phyloP scores from a whole-genome alignment of 2,329 filamentous ascomycete species.

The Colletotrichum graminicola region DNA sequence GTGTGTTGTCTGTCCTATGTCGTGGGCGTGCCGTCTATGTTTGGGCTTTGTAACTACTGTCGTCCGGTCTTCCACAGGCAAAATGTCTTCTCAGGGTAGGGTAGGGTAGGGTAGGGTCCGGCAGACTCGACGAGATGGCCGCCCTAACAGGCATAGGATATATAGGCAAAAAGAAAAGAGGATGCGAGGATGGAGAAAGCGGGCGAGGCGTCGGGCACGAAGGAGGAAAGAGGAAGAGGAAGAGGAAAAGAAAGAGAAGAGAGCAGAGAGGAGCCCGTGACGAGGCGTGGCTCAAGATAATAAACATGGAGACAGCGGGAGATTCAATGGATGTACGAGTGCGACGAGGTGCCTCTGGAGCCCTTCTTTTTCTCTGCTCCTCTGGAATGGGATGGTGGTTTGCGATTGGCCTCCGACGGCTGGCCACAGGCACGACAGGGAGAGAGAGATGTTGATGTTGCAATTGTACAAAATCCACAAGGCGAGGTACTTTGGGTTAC shows the following conservation, averaged over 20 bases:
- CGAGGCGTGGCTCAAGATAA: conserved; percentile 25
- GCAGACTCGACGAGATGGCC: conserved; percentile 3
- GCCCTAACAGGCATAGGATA: not conserved
- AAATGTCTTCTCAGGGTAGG: conserved; percentile 6
- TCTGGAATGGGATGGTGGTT: conserved; percentile 37
- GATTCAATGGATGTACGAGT: conserved; percentile 8
- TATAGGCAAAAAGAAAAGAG: not conserved
- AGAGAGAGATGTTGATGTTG: conserved; percentile 35
- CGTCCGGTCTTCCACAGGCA: conserved; percentile 16
- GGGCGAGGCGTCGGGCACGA: not conserved
- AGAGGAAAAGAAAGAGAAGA: not conserved
- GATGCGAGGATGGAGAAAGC: not conserved
- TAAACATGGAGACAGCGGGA: conserved; percentile 25
- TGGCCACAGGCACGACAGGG: conserved; percentile 41
- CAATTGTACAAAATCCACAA: conserved; percentile 26
- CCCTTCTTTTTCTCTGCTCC: conserved; percentile 21
- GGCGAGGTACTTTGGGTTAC: conserved; percentile 21
- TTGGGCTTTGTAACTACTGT: conserved; percentile 18
- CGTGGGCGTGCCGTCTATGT: conserved; percentile 4
- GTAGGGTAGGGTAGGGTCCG: not conserved
- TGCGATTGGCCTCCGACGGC: conserved; percentile 35
- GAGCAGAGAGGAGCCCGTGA: conserved; percentile 6
- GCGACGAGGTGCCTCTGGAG: conserved; percentile 16
- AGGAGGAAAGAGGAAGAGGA: not conserved
- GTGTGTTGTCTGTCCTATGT: conserved; percentile 16